Conservation (phyloP, 371 early-diverging fungal genomes). For the Mucor irregularis region DNA sequence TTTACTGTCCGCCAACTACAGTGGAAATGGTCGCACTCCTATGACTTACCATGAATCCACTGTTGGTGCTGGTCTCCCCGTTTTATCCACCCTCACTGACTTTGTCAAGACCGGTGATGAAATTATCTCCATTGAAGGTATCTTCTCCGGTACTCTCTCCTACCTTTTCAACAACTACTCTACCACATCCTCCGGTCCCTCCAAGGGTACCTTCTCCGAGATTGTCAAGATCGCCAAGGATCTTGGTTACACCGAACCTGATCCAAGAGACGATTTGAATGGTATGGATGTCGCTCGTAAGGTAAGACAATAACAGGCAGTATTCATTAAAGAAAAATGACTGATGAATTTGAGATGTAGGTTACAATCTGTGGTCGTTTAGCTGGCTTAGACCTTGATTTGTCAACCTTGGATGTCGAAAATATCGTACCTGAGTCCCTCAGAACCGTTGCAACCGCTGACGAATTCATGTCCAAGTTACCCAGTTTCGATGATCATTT, state of each 20-base stretch:
- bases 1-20: slow-evolving; percentile 43
- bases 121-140: slow-evolving; percentile 90
- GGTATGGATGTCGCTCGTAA: slow-evolving; percentile 99
- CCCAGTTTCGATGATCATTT: slow-evolving; percentile 90
- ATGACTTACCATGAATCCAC: slow-evolving; percentile 78
- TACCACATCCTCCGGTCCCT: slow-evolving; percentile 38
- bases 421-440: slow-evolving; percentile 92
- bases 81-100: slow-evolving; percentile 88
- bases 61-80: slow-evolving; percentile 97
- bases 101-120: slow-evolving; percentile 92
- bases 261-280: slow-evolving; percentile 97
- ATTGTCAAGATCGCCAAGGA: slow-evolving; percentile 89
- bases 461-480: slow-evolving; percentile 82
- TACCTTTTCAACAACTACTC: slow-evolving; percentile 97
- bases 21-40: slow-evolving; percentile 35
- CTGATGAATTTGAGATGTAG: too few relatives aligned
- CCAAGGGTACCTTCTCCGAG: slow-evolving; percentile 77
- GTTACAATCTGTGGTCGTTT: slow-evolving; percentile 88
- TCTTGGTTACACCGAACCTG: slow-evolving; percentile 97
- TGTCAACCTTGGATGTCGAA: slow-evolving; percentile 82
- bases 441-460: slow-evolving; percentile 65
- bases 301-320: too few relatives aligned
- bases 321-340: too few relatives aligned
- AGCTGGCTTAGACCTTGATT: slow-evolving; percentile 77
- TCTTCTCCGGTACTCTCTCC: slow-evolving; percentile 94